Percentiles rank a stretch among this genome's conserved stretches.
Conservation (phyloP, 2,329 filamentous ascomycete genomes). For the Macrophomina pseudophaseolina region DNA sequence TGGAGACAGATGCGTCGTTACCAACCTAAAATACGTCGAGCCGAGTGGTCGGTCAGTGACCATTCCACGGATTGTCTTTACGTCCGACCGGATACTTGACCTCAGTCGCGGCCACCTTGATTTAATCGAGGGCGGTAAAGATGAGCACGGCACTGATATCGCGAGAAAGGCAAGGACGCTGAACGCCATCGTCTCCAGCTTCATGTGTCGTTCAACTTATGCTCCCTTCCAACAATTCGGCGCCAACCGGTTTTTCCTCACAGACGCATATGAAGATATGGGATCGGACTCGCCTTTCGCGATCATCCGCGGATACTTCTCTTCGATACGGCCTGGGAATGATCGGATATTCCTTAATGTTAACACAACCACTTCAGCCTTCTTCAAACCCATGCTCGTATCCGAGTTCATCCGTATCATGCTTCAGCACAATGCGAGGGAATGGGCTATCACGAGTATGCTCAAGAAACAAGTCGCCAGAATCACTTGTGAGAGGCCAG, state of each 20-base stretch:
- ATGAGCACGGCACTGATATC: not conserved
- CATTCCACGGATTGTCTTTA: not conserved
- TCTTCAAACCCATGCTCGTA: slow-evolving; percentile 28
- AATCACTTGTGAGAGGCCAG: slow-evolving; percentile 22
- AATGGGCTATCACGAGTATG: slow-evolving; percentile 4
- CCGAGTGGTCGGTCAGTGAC: not conserved
- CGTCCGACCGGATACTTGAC: not conserved
- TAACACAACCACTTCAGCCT: slow-evolving; percentile 29
- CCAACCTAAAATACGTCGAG: not conserved
- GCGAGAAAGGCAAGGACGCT: not conserved
- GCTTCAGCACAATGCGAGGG: not conserved
- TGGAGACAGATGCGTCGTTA: not conserved
- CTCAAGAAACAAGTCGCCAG: slow-evolving; percentile 27
- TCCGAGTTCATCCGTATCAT: slow-evolving; percentile 2
- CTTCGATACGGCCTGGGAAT: slow-evolving; percentile 29
- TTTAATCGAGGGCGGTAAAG: not conserved
- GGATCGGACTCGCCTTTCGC: slow-evolving; percentile 10
- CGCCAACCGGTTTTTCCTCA: slow-evolving; percentile 34
- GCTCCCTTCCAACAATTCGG: not conserved
- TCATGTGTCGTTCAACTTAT: not conserved
- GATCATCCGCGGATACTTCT: slow-evolving; percentile 29
- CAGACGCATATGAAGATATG: slow-evolving; percentile 26
- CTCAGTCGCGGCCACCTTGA: not conserved
- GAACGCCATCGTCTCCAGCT: slow-evolving; percentile 11
- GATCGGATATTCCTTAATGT: slow-evolving; percentile 30